phyloP scores from a whole-genome alignment of 2,329 filamentous ascomycete genomes.

The Cytospora schulzeri region DNA sequence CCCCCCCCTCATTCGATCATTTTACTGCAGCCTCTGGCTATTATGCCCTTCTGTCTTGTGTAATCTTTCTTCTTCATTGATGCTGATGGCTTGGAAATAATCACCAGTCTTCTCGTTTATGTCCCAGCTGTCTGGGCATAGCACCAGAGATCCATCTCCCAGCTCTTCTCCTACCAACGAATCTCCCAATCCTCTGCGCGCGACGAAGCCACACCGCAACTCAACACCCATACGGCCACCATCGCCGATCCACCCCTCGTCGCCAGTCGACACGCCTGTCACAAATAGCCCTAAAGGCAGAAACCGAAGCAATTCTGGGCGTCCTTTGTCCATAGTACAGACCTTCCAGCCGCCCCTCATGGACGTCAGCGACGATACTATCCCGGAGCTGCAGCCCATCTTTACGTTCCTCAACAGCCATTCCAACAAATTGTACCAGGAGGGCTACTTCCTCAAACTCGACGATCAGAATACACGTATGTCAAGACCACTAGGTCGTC shows the following conservation, averaged over 20 bases:
- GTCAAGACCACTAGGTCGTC: conserved; percentile 41
- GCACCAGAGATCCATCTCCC: conserved; percentile 44
- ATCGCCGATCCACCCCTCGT: conserved; percentile 41
- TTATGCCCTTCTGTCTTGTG: conserved; percentile 20
- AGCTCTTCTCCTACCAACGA: conserved; percentile 48
- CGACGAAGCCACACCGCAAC: conserved; percentile 29
- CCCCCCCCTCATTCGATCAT: conserved; percentile 12
- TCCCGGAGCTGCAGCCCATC: conserved; percentile 91
- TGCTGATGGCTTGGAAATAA: conserved; percentile 26
- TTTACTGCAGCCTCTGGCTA: conserved; percentile 17
- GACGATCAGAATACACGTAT: conserved; percentile 91
- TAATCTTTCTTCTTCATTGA: conserved; percentile 21
- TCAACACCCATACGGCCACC: conserved; percentile 34
- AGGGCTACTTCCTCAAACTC: conserved; percentile 95
- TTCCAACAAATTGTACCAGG: conserved; percentile 93
- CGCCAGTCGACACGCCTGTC: conserved; percentile 45
- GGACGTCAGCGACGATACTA: conserved; percentile 81
- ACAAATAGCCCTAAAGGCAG: conserved; percentile 45
- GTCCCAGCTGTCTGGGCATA: conserved; percentile 68
- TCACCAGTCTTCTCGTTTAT: conserved; percentile 81
- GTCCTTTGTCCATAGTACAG: conserved; percentile 84
- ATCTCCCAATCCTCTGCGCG: conserved; percentile 26
- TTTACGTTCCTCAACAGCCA: conserved; percentile 95
- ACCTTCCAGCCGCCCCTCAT: conserved; percentile 83
- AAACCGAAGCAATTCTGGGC: conserved; percentile 54